Base-by-base conservation (phyloP, 2,329 filamentous ascomycete species). In the Colletotrichum orchidophilum region DNA sequence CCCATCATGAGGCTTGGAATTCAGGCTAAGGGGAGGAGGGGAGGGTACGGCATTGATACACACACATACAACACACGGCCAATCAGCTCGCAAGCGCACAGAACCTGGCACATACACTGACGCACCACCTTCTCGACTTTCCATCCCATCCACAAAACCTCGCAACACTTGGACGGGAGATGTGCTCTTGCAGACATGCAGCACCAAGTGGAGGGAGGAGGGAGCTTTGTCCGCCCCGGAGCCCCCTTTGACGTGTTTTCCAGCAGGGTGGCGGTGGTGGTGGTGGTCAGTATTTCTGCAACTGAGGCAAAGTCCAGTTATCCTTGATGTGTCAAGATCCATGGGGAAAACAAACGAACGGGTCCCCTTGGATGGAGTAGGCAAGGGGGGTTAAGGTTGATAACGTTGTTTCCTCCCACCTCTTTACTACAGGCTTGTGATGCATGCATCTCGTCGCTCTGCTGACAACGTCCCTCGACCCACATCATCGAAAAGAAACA, bases 321-420 rank as follows among this genome's bases (percentile, higher is more conserved):
- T 71, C 69, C 69, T 69, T 63, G 64, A 60, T 35, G 33, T 71
- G 58, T 60, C 69, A 63, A 59, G 33, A 26, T 35, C 60, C 12
- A 29, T 39, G 49, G 31, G 31, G 33, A 18, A 59, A 54, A 24
- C 15, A 27, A 46, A 46, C 58, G 63, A 71, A 71, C 69, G 58
- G 58, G 52, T 33, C n/a, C 59, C 58, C 21, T 54, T 24, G 39
- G 18, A 13, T 21, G 31, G 15, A 50, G n/a, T n/a, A n/a, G n/a
- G n/a, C n/a, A n/a, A 15, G 29, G 21, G 24, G 27, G 26, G n/a
- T n/a, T n/a, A 15, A 26, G 26, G 64, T 63, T 69, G 58, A 71
- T 68, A 71, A 71, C 58, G 42, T 24, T 58, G 53, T 59, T 63
- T 53, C 18, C 21, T 21, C 60, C 60, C 60, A 26, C 21, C 60